Evolutionary conservation across 2,329 filamentous ascomycete genomes (phyloP).

Genomic region (Amphichorda felina): DNA sequence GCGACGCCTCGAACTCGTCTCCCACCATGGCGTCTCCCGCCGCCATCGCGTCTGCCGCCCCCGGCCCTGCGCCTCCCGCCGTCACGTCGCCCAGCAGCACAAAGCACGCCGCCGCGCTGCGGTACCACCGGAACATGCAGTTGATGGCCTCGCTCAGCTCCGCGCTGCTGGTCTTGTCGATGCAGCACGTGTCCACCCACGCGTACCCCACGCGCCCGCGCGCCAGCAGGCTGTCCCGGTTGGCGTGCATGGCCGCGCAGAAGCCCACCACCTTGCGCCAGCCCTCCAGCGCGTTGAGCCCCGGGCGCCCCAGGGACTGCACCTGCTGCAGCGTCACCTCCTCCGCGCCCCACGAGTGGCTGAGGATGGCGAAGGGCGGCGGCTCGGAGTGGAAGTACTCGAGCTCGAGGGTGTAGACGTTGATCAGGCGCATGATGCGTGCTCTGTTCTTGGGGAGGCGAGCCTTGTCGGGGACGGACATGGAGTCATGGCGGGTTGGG

Average conservation of each 20-base stretch:
- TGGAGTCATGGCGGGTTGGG: no score
- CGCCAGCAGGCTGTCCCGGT: background rate
- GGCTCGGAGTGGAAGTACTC: constrained; percentile 8
- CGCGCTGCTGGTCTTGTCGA: no score
- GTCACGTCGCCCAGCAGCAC: no score
- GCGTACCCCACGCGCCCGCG: constrained; percentile 2
- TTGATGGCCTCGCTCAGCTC: no score
- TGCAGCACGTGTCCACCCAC: constrained; percentile 10
- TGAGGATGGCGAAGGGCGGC: constrained; percentile 17
- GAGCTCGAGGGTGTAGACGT: background rate
- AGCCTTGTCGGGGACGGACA: no score
- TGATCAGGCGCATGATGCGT: background rate
- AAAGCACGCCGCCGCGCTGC: no score
- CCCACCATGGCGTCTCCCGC: no score
- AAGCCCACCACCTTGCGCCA: background rate
- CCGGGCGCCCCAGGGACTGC: background rate
- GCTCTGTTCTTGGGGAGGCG: no score
- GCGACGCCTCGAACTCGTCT: no score
- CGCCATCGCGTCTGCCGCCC: no score
- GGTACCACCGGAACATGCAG: no score
- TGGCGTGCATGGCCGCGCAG: background rate
- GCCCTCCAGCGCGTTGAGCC: background rate
- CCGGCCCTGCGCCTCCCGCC: no score
- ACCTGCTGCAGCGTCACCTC: constrained; percentile 12
- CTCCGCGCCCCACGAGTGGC: constrained; percentile 16